phyloP scores from a whole-genome alignment of 441 rosid genomes.

The Oxalis stricta region DNA sequence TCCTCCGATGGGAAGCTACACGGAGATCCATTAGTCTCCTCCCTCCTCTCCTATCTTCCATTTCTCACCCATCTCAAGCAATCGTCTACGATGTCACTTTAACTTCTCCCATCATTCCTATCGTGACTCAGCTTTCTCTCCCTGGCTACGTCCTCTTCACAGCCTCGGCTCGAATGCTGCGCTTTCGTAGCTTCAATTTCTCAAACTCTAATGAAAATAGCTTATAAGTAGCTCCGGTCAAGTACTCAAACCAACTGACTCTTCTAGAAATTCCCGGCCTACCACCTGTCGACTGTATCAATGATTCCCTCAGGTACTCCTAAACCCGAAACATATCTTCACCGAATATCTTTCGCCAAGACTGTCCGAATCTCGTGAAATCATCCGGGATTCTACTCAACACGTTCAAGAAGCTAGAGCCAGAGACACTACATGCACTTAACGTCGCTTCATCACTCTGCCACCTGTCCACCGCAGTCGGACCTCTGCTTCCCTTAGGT shows the following conservation, averaged over 20 bases:
- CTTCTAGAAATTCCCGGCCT: conserved; percentile 12
- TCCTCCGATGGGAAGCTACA: conserved; percentile 14
- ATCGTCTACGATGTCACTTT: conserved; percentile 16
- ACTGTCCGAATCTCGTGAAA: neutral
- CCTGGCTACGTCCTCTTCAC: conserved; percentile 18
- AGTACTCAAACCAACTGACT: neutral
- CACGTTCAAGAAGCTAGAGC: conserved; percentile 18
- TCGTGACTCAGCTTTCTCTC: conserved; percentile 11
- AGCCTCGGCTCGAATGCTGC: conserved; percentile 19
- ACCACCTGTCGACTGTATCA: conserved; percentile 8
- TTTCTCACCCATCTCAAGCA: conserved; percentile 13
- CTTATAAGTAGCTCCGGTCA: neutral
- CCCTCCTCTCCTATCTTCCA: conserved; percentile 11
- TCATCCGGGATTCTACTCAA: conserved; percentile 17
- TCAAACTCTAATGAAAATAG: neutral
- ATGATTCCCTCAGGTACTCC: conserved; percentile 11
- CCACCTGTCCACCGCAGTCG: conserved; percentile 12
- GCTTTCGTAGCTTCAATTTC: conserved; percentile 11
- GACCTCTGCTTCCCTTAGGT: conserved; percentile 11
- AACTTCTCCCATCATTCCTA: conserved; percentile 11
- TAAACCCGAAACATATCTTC: conserved; percentile 2
- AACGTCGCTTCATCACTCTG: neutral
- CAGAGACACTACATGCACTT: conserved; percentile 1
- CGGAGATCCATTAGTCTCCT: conserved; percentile 19
- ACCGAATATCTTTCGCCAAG: neutral